A percentile compares a stretch with the other conserved stretches of the same genome.
Evolutionary conservation across 2,329 filamentous ascomycete species (phyloP).

Genomic region (Zymoseptoria crescenta): DNA sequence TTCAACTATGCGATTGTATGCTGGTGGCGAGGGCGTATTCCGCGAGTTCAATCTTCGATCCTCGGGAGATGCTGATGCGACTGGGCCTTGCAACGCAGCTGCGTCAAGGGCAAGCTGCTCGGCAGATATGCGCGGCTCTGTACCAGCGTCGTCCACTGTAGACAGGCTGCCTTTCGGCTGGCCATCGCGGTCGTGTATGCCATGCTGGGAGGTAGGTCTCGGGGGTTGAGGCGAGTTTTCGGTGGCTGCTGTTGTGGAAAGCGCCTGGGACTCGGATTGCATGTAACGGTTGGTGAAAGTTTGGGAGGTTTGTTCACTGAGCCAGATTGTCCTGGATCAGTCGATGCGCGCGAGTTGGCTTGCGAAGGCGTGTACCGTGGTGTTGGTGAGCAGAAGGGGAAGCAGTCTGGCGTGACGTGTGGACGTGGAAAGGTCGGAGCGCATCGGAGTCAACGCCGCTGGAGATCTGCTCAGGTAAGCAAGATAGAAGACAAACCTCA

Average conservation of each 20-base stretch:
- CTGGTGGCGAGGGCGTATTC: constrained; percentile 33
- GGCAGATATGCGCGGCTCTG: constrained; percentile 13
- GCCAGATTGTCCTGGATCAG: constrained; percentile 47
- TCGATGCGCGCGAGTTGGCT: constrained; percentile 26
- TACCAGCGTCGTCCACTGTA: constrained; percentile 31
- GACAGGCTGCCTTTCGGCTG: constrained; percentile 35
- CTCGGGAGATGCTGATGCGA: constrained; percentile 3
- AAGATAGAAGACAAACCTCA: neutral
- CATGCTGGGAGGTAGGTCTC: constrained; percentile 49
- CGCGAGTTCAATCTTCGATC: constrained; percentile 23
- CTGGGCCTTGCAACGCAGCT: constrained; percentile 20
- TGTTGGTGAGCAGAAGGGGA: constrained; percentile 2
- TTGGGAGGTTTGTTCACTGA: constrained; percentile 42
- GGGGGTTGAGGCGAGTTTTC: constrained; percentile 32
- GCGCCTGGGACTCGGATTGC: constrained; percentile 52
- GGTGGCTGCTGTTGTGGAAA: constrained; percentile 39
- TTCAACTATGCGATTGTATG: constrained; percentile 45
- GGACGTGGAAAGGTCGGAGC: neutral
- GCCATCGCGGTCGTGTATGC: constrained; percentile 41
- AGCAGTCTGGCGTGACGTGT: neutral
- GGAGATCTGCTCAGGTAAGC: neutral
- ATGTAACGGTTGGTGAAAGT: constrained; percentile 49
- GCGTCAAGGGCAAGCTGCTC: constrained; percentile 23
- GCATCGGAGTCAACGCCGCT: neutral
- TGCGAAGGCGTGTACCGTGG: constrained; percentile 6